phyloP scores from a whole-genome alignment of 495 filamentous ascomycete species.

The Trypethelium eluteriae region DNA sequence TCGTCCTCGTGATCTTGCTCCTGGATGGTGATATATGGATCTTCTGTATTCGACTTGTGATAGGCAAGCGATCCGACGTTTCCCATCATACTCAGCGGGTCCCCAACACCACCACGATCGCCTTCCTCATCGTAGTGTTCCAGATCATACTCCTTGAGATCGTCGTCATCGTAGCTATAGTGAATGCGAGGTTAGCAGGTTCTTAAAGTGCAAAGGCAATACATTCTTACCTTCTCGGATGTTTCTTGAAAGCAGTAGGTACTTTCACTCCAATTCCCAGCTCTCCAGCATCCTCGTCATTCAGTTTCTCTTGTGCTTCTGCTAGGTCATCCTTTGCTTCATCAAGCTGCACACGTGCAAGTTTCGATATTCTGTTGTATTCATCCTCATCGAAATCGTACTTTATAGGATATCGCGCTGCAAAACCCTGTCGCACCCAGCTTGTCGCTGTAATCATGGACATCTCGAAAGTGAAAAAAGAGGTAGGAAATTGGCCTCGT shows the following conservation, averaged over 20 bases:
- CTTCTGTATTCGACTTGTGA: slow-evolving; percentile 83
- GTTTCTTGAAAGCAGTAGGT: slow-evolving; percentile 16
- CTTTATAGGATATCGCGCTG: slow-evolving; percentile 81
- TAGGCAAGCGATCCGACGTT: slow-evolving; percentile 89
- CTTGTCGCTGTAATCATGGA: slow-evolving; percentile 90
- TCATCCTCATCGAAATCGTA: slow-evolving; percentile 91
- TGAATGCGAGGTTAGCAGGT: not conserved
- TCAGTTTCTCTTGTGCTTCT: slow-evolving; percentile 49
- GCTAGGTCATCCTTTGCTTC: slow-evolving; percentile 82
- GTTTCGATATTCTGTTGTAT: slow-evolving; percentile 77
- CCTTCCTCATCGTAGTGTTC: slow-evolving; percentile 82
- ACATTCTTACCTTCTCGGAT: slow-evolving; percentile 13
- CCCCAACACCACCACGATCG: slow-evolving; percentile 48
- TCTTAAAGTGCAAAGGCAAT: not conserved
- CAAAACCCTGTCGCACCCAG: slow-evolving; percentile 92
- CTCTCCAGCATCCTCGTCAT: slow-evolving; percentile 27
- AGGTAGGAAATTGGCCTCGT: not conserved
- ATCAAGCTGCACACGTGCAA: slow-evolving; percentile 85
- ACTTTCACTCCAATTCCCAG: slow-evolving; percentile 28
- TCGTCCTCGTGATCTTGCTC: slow-evolving; percentile 73
- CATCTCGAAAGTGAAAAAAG: slow-evolving; percentile 36
- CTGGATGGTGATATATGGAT: slow-evolving; percentile 89
- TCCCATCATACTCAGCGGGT: slow-evolving; percentile 85
- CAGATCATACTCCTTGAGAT: slow-evolving; percentile 89
- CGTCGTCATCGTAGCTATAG: slow-evolving; percentile 57